These are phyloP conservation scores for Cladophialophora exuberans DNA, from an alignment of 2,329 filamentous ascomycete genomes.

Conservation along the genomic window DNA sequence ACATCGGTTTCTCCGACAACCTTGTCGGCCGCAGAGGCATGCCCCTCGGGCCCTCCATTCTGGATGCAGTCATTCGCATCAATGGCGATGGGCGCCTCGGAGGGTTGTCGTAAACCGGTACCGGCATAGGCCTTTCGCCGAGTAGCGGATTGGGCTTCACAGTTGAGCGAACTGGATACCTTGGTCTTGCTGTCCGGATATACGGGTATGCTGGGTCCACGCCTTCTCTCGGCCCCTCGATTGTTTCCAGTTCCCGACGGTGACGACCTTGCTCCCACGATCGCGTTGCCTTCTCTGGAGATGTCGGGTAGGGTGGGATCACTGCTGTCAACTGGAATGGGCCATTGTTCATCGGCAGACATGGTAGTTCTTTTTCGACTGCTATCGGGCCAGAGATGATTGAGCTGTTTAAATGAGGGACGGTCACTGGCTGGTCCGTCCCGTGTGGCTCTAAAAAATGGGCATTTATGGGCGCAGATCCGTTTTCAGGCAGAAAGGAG, in stretches of 20 bases:
- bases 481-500: conserved; percentile 10
- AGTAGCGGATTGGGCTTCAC: not conserved
- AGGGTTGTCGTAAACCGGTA: conserved; percentile 30
- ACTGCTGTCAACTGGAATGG: conserved; percentile 30
- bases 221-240: conserved; percentile 18
- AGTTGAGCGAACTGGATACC: conserved; percentile 4
- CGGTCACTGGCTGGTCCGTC: conserved; percentile 8
- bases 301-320: not conserved
- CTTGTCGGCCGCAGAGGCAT: conserved; percentile 11
- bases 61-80: conserved; percentile 33
- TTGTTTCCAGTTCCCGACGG: not conserved
- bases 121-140: conserved; percentile 22
- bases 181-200: conserved; percentile 11
- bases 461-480: conserved; percentile 6
- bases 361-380: conserved; percentile 31
- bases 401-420: conserved; percentile 21
- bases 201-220: conserved; percentile 19
- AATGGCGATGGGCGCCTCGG: conserved; percentile 35
- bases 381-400: conserved; percentile 21
- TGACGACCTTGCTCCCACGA: not conserved
- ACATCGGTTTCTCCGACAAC: conserved; percentile 9
- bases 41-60: conserved; percentile 27
- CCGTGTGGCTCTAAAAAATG: conserved; percentile 36
- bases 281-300: not conserved
- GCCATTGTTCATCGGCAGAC: conserved; percentile 33